Conservation (phyloP, 768 basidiomycete species). For the Rhodotorula taiwanensis region DNA sequence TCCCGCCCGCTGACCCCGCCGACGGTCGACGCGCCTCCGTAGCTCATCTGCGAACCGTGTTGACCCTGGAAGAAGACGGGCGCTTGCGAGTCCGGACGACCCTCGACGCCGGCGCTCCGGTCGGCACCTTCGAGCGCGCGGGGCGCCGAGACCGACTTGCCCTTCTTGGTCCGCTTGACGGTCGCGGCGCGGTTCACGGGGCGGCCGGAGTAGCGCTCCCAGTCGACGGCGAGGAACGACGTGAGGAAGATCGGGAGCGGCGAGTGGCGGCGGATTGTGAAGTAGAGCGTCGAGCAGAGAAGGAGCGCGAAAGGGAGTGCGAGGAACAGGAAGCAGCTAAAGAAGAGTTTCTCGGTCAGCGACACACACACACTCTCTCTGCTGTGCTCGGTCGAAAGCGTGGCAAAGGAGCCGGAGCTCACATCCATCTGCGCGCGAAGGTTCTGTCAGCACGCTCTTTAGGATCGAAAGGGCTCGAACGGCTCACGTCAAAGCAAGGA, state of each 20-base stretch:
- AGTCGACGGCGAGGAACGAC: constrained; percentile 26
- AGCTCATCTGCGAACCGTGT: background rate
- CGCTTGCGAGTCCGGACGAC: background rate
- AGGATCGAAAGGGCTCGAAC: no score
- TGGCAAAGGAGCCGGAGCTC: background rate
- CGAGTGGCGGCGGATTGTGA: constrained; percentile 22
- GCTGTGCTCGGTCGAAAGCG: no score
- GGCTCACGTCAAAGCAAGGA: constrained; percentile 23
- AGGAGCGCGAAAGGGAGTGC: constrained; percentile 15
- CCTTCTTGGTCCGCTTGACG: constrained; percentile 6
- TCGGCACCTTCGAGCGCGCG: background rate
- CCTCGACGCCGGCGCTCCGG: background rate
- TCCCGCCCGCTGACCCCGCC: no score
- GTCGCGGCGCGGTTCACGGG: constrained; percentile 25
- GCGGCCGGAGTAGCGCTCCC: constrained; percentile 27
- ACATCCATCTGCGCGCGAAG: constrained; percentile 1
- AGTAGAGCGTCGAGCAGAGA: constrained; percentile 28
- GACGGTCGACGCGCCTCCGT: background rate
- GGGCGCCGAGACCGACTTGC: background rate
- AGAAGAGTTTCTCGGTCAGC: background rate
- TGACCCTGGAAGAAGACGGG: background rate
- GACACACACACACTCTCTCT: no score
- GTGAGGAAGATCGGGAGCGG: constrained; percentile 19
- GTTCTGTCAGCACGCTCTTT: background rate
- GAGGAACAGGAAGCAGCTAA: constrained; percentile 27